Evolutionary conservation across 192 early-diverging fungal species (phyloP).

Genomic region (Coemansia reversa): DNA sequence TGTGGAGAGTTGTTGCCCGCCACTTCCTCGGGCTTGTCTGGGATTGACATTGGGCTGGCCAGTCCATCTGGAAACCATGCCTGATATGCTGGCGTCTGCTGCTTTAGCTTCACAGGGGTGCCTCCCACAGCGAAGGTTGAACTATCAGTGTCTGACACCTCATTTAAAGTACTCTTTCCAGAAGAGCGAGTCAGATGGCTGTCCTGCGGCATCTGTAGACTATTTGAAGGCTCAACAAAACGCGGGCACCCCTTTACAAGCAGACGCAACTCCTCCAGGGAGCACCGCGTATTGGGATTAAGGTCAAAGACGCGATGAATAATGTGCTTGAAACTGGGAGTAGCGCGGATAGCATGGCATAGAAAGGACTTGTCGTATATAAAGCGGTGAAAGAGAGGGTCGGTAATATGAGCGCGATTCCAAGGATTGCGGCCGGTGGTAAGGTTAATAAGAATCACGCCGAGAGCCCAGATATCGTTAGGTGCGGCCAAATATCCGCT

Average conservation of each 20-base stretch:
- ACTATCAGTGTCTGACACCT: background rate
- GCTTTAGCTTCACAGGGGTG: background rate
- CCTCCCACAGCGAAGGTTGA: background rate
- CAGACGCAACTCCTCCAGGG: slow-evolving; percentile 46
- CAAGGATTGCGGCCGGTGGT: slow-evolving; percentile 81
- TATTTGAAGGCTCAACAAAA: slow-evolving; percentile 30
- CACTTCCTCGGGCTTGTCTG: background rate
- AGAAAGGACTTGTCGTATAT: slow-evolving; percentile 62
- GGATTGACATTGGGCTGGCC: slow-evolving; percentile 8
- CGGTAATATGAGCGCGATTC: slow-evolving; percentile 67
- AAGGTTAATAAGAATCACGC: slow-evolving; percentile 87
- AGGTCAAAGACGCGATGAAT: slow-evolving; percentile 72
- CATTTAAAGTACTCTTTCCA: background rate
- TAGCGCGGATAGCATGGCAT: slow-evolving; percentile 65
- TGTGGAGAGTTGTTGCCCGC: slow-evolving; percentile 7
- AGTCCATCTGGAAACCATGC: slow-evolving; percentile 13
- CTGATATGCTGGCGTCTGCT: slow-evolving; percentile 3
- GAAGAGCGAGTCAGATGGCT: background rate
- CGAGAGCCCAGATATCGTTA: slow-evolving; percentile 88
- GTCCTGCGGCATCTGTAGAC: background rate
- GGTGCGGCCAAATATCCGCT: slow-evolving; percentile 64
- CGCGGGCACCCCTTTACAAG: slow-evolving; percentile 41
- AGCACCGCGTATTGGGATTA: slow-evolving; percentile 61
- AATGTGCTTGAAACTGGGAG: slow-evolving; percentile 66
- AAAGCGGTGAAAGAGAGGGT: slow-evolving; percentile 77